phyloP scores from a whole-genome alignment of 345 rosid species.

The Combretum micranthum region DNA sequence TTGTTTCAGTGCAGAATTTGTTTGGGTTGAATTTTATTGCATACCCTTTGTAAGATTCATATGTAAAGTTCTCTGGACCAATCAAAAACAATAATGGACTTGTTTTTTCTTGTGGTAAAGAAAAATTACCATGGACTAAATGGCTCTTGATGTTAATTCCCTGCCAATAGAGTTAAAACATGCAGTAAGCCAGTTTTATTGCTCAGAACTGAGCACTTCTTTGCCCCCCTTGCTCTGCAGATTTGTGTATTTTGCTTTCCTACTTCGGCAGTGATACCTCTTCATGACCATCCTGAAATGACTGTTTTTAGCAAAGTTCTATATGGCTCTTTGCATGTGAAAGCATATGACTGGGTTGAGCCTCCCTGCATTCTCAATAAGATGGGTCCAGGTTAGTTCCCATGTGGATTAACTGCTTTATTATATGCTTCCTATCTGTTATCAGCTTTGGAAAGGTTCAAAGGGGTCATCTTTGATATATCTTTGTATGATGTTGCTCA shows the following conservation, averaged over 20 bases:
- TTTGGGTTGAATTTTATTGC: not conserved
- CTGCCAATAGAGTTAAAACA: too few relatives aligned
- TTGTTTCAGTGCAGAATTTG: not conserved
- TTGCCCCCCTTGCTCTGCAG: conserved; percentile 34
- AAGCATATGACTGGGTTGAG: conserved; percentile 95
- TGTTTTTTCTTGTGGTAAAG: too few relatives aligned
- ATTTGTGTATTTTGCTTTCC: conserved; percentile 96
- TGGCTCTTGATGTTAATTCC: too few relatives aligned
- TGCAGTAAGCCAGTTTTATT: too few relatives aligned
- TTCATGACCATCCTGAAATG: conserved; percentile 97
- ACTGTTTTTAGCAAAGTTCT: conserved; percentile 88
- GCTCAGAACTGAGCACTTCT: too few relatives aligned
- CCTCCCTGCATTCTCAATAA: conserved; percentile 52
- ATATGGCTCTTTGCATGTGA: conserved; percentile 87
- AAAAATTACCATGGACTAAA: too few relatives aligned
- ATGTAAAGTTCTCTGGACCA: too few relatives aligned
- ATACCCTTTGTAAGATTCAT: too few relatives aligned
- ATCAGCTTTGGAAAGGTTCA: too few relatives aligned
- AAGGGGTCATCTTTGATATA: too few relatives aligned
- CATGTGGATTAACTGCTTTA: conserved; percentile 26
- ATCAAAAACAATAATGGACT: too few relatives aligned
- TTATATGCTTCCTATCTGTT: not conserved
- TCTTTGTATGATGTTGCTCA: too few relatives aligned
- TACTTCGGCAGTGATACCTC: conserved; percentile 85
- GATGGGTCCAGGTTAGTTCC: conserved; percentile 31